Conservation (phyloP, 371 early-diverging fungal genomes). For the Rhizomucor pusillus region DNA sequence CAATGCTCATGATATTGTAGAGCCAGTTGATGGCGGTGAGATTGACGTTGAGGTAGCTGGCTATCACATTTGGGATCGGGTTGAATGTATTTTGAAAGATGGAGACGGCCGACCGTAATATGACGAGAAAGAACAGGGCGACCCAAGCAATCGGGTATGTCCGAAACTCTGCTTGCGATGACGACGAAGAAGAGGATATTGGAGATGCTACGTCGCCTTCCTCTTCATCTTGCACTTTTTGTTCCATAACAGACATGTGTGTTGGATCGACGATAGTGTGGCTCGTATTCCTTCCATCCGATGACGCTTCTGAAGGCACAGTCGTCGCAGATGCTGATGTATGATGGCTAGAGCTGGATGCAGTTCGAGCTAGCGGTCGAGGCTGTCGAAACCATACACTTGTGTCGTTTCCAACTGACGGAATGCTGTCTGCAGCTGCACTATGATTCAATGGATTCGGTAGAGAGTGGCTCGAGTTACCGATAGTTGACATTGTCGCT, state of each 20-base stretch:
- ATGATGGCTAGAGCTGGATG: neutral
- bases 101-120: conserved; percentile 30
- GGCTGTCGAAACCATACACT: conserved; percentile 4
- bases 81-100: conserved; percentile 39
- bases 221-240: neutral
- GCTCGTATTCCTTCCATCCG: no score
- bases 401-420: no score
- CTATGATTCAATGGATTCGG: no score
- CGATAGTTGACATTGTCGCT: no score
- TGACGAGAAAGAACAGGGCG: conserved; percentile 24
- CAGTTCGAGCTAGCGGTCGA: no score
- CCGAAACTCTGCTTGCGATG: neutral
- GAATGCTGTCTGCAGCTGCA: no score
- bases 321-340: neutral
- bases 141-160: conserved; percentile 42
- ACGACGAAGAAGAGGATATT: no score
- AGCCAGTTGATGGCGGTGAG: conserved; percentile 36
- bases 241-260: no score
- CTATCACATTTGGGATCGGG: conserved; percentile 35
- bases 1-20: conserved; percentile 39
- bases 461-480: no score
- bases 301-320: neutral
- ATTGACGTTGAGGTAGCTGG: conserved; percentile 27
- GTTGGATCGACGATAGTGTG: no score
- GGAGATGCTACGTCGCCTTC: neutral